phyloP scores from a whole-genome alignment of 2,329 filamentous ascomycete genomes.

The Tolypocladium nubicola region DNA sequence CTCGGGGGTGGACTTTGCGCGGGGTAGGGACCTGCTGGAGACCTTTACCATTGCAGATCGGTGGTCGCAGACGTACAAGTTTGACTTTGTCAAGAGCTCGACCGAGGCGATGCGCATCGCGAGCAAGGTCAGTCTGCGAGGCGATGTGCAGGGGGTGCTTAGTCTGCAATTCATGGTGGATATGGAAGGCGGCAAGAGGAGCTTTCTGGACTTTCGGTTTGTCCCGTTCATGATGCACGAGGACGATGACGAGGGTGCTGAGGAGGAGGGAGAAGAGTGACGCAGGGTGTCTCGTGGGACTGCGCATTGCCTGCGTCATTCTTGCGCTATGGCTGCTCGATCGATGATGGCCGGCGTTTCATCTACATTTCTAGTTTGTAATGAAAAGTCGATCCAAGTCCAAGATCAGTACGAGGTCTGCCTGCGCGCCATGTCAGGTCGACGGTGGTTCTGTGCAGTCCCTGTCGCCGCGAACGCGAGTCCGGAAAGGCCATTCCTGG shows the following conservation, averaged over 20 bases:
- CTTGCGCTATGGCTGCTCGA: no score
- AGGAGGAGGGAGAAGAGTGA: neutral
- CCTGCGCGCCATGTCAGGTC: neutral
- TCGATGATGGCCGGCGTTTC: no score
- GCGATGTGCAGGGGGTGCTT: slow-evolving; percentile 80
- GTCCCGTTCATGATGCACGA: slow-evolving; percentile 61
- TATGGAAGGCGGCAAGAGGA: slow-evolving; percentile 56
- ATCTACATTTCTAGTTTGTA: neutral
- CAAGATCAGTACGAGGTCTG: neutral
- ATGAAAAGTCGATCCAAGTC: neutral
- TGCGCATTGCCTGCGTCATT: neutral
- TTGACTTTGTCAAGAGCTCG: slow-evolving; percentile 75
- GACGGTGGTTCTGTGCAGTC: neutral
- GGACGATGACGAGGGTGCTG: slow-evolving; percentile 19
- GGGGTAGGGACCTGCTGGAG: slow-evolving; percentile 58
- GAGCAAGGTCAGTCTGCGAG: slow-evolving; percentile 82
- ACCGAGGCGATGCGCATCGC: slow-evolving; percentile 87
- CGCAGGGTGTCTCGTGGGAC: neutral
- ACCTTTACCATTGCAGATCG: slow-evolving; percentile 55
- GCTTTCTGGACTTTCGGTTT: slow-evolving; percentile 76
- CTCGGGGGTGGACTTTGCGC: slow-evolving; percentile 56
- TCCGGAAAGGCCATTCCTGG: no score
- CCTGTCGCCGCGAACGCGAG: neutral
- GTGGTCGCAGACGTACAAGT: slow-evolving; percentile 70
- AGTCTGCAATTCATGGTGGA: slow-evolving; percentile 97